These are phyloP conservation scores for Pythium biforme DNA, from an alignment of 352 stramenopile genomes.

Conservation along the genomic window DNA sequence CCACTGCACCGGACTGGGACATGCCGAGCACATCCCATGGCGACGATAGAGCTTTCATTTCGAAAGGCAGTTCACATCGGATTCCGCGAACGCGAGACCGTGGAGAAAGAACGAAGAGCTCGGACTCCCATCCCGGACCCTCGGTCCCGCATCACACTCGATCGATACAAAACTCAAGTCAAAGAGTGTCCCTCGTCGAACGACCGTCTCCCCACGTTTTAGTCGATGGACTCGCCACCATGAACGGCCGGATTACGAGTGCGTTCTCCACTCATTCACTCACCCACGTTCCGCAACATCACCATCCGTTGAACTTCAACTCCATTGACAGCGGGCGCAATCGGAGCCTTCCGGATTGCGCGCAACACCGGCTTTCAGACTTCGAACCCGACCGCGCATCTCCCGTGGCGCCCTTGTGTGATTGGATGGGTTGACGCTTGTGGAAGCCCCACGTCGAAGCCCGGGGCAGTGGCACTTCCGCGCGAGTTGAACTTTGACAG, in stretches of 20 bases:
- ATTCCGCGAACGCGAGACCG: slow-evolving; percentile 8
- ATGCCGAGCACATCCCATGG: background rate
- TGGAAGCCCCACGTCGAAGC: background rate
- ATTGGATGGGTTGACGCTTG: slow-evolving; percentile 2
- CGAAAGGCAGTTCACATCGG: slow-evolving; percentile 12
- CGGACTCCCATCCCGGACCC: background rate
- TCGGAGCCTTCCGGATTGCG: slow-evolving; percentile 6
- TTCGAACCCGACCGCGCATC: slow-evolving; percentile 1
- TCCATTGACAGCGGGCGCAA: background rate
- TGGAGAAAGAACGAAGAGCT: background rate
- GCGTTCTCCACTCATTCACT: background rate
- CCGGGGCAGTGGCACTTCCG: background rate
- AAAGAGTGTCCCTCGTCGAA: background rate
- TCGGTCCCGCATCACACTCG: background rate
- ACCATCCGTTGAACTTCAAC: slow-evolving; percentile 9
- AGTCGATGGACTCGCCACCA: slow-evolving; percentile 12
- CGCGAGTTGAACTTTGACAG: slow-evolving; percentile 6
- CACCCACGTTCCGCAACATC: too few relatives aligned
- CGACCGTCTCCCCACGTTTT: background rate
- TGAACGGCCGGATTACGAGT: slow-evolving; percentile 4
- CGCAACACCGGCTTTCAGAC: background rate
- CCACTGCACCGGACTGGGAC: background rate
- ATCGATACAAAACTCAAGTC: slow-evolving; percentile 12
- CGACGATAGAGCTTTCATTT: slow-evolving; percentile 6
- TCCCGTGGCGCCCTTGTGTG: background rate